Conservation (phyloP, 2,329 filamentous ascomycete genomes). For the Bipolaris cookei region DNA sequence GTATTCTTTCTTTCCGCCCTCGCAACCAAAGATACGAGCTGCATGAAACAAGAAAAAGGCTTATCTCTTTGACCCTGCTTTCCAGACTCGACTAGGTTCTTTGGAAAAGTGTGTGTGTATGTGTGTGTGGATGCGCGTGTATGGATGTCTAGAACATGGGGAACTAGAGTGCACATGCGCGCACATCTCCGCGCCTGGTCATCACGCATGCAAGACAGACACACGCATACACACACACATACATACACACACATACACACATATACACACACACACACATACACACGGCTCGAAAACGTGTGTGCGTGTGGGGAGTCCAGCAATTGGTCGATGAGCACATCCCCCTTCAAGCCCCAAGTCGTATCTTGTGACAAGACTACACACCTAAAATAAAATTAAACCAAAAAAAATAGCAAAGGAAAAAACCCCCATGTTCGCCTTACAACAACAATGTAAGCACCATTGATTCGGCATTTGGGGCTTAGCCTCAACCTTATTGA, state of each 20-base stretch:
- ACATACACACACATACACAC: no score
- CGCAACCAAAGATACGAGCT: not conserved
- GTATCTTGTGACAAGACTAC: no score
- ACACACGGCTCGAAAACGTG: not conserved
- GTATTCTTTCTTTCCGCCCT: not conserved
- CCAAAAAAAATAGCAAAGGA: no score
- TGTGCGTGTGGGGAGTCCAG: conserved; percentile 8
- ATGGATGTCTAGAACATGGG: not conserved
- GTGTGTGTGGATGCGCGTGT: not conserved
- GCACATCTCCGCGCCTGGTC: not conserved
- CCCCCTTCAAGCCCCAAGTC: not conserved
- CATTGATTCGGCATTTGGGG: no score
- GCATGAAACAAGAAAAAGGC: not conserved
- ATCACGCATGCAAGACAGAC: not conserved
- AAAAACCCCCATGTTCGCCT: no score
- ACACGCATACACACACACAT: not conserved
- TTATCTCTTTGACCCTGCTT: not conserved
- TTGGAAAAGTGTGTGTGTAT: no score
- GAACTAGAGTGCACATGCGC: not conserved
- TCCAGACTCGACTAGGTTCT: not conserved
- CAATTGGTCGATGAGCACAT: not conserved
- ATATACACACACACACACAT: not conserved
- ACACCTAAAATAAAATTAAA: no score
- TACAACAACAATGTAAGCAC: no score
- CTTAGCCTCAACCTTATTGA: no score